Base-by-base conservation (phyloP, 2,329 filamentous ascomycete species). In the Fusarium irregulare region DNA sequence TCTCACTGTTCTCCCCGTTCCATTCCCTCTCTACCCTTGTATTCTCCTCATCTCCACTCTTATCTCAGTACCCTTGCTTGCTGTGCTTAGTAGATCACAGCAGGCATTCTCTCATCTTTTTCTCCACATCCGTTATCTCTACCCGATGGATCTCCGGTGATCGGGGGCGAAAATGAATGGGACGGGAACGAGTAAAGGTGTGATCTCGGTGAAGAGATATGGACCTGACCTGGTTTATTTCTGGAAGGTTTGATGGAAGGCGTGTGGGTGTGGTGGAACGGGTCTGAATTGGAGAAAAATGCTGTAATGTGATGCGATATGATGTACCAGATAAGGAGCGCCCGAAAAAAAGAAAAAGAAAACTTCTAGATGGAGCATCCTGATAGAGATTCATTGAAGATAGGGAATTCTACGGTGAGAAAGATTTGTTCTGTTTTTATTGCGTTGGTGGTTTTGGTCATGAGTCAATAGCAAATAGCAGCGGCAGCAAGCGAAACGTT, bases 191-290 rank as follows among this genome's bases (percentile, higher is more conserved):
- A 48, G 61, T 46, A 44, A n/a, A 66, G 55, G 44, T 60, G 55
- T 55, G 55, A n/a, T 50, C 40, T 66, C 62, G 63, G 63, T 66
- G 62, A 66, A 32, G 18, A 30, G 27, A 55, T n/a, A 46, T 32
- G 16, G 16, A 18, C 8, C 16, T 18, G 34, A 18, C 8, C 16
- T 18, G 34, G 57, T 46, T 66, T 66, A 60, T 55, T 66, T 66
- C 63, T 66, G 56, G 63, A 66, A 66, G 63, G 13, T 48, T 47
- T 66, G 30, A 66, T 66, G 55, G 63, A 66, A 65, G 62, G 53
- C 28, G 49, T 42, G 49, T 60, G 45, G 59, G 45, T 8, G 45
- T 30, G 28, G n/a, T 46, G 20, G 27, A 20, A 18, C 40, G 41
- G 42, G 45, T 28, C 41, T 44, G 30, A 34, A 37, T 40, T 37